Evolutionary conservation across 306 rosid genomes (phyloP).

Genomic region (Spatholobus suberectus): DNA sequence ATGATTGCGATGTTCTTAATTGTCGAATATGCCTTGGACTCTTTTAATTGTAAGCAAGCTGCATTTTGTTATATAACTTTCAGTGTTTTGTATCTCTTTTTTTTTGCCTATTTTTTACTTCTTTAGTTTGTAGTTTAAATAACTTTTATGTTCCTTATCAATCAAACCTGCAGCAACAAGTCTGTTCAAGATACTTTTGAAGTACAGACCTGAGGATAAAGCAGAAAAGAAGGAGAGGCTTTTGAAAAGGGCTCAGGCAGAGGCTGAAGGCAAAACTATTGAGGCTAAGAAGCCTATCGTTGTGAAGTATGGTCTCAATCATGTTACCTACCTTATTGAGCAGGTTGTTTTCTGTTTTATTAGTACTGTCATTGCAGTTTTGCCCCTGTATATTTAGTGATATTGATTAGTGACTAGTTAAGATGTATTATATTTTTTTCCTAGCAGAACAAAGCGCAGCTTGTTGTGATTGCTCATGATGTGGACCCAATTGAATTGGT

Average conservation of each 20-base stretch:
- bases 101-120: no score
- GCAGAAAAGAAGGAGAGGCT: constrained; percentile 79
- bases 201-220: constrained; percentile 83
- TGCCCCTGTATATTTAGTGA: no score
- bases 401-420: background rate
- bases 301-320: constrained; percentile 86
- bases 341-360: constrained; percentile 45
- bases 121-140: no score
- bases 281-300: constrained; percentile 77
- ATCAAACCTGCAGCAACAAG: constrained; percentile 58
- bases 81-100: no score
- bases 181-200: constrained; percentile 75
- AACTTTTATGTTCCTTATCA: background rate
- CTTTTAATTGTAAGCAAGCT: no score
- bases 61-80: background rate
- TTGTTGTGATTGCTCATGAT: constrained; percentile 88
- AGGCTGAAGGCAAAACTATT: constrained; percentile 64
- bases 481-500: constrained; percentile 86
- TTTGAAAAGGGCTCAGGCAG: constrained; percentile 75
- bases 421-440: background rate
- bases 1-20: background rate
- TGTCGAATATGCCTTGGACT: background rate
- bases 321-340: constrained; percentile 80
- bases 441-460: constrained; percentile 78
- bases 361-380: background rate